Conservation (phyloP, 2,329 filamentous ascomycete species). For the Alternaria burnsii region DNA sequence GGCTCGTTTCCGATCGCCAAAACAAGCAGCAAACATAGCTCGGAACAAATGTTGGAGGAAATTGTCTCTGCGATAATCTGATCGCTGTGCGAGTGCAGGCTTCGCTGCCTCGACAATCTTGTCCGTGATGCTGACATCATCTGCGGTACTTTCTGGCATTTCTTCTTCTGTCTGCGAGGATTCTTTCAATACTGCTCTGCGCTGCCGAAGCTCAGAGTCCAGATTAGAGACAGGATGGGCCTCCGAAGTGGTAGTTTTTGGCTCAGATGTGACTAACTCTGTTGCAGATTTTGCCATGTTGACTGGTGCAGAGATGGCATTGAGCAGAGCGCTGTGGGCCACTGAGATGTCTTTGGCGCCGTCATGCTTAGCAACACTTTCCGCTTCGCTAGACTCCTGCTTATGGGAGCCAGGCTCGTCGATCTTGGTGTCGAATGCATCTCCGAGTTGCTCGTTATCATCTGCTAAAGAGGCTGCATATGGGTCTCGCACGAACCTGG, state of each 20-base stretch:
- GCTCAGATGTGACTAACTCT: conserved; percentile 25
- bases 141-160: not conserved
- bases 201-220: conserved; percentile 25
- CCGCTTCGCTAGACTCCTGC: conserved; percentile 22
- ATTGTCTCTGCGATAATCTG: conserved; percentile 14
- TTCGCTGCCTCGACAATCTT: conserved; percentile 4
- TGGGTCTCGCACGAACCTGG: conserved; percentile 20
- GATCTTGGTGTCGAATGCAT: conserved; percentile 7
- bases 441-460: conserved; percentile 24
- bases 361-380: conserved; percentile 26
- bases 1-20: conserved; percentile 31
- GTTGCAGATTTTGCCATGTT: conserved; percentile 20
- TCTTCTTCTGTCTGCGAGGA: conserved; percentile 4
- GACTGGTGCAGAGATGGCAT: conserved; percentile 21
- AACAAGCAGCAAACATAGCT: conserved; percentile 24
- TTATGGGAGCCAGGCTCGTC: conserved; percentile 7
- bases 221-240: conserved; percentile 3
- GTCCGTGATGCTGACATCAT: not conserved
- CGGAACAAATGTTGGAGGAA: conserved; percentile 19
- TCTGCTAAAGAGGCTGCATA: conserved; percentile 24
- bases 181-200: conserved; percentile 18
- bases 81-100: conserved; percentile 3
- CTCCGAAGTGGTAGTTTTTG: conserved; percentile 1
- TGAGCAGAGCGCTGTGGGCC: conserved; percentile 17
- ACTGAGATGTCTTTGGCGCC: conserved; percentile 22